Evolutionary conservation across 805 yeast species (phyloP).

Genomic region (Wickerhamiella azyma): DNA sequence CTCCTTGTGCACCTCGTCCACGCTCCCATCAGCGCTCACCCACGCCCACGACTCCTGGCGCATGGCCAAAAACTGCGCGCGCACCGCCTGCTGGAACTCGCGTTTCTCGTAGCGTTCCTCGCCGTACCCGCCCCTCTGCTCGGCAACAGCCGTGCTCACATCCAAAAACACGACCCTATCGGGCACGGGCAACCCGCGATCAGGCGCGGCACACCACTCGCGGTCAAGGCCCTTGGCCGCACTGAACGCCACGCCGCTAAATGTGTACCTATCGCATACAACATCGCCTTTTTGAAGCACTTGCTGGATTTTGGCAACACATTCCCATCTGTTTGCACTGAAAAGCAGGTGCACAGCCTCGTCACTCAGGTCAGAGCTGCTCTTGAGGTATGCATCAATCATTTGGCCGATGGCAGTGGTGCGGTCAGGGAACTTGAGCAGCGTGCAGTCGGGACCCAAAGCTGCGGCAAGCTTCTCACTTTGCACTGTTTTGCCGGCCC

Average conservation of each 20-base stretch:
- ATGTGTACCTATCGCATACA: conserved; percentile 74
- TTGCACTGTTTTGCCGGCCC: conserved; percentile 93
- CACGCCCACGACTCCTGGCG: conserved; percentile 29
- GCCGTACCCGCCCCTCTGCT: conserved; percentile 69
- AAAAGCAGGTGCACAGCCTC: conserved; percentile 77
- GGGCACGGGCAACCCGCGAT: conserved; percentile 72
- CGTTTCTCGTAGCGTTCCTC: conserved; percentile 78
- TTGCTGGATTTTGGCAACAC: conserved; percentile 33
- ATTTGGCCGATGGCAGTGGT: conserved; percentile 67
- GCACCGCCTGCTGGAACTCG: conserved; percentile 64
- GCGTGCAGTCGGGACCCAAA: conserved; percentile 27
- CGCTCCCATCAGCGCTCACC: conserved; percentile 47
- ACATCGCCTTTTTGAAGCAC: conserved; percentile 45
- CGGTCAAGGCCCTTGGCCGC: conserved; percentile 64
- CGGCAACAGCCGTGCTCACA: conserved; percentile 34
- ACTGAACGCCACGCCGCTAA: conserved; percentile 87
- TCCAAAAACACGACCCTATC: conserved; percentile 71
- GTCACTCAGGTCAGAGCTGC: conserved; percentile 42
- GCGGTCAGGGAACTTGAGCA: conserved; percentile 79
- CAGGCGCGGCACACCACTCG: conserved; percentile 74
- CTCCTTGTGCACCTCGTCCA: conserved; percentile 36
- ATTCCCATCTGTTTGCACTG: conserved; percentile 93
- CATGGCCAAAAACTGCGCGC: conserved; percentile 37
- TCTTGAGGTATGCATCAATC: conserved; percentile 56
- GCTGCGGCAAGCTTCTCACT: conserved; percentile 29